Base-by-base conservation (phyloP, 805 yeast genomes). In the Metschnikowia anglica region DNA sequence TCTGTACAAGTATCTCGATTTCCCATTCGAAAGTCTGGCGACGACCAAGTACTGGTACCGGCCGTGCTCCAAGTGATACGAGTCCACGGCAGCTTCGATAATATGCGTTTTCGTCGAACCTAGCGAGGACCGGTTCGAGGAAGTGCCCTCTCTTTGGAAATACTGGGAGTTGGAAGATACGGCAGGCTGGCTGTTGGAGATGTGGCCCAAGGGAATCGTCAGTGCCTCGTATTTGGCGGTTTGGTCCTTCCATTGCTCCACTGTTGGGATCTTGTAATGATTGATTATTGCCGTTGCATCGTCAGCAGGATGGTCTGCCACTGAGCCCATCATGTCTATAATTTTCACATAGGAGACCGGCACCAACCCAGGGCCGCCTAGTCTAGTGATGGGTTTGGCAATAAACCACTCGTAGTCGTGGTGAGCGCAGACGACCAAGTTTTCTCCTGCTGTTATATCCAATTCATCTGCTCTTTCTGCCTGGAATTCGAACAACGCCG, bases 331-430 rank as follows among this genome's bases (percentile, higher is more conserved):
- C 45, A 89, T 75, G 62, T 93, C 96, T 30, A 91, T 80, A 27
- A 91, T 76, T 58, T 88, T 87, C 18, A 93, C 93, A 57, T 86
- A 93, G 15, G 87, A 79, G 4, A 88, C 90, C 0, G 99, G 99
- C 6, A 93, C 95, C 34, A 93, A 73, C 1, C 99, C 99, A 0
- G 98, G 98, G 0, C 97, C 99, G 19, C 99, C 98, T 28, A 93
- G 71, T 41, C 97, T 73, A 46, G 91, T 95, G 32, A 93, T 86
- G 11, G 97, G 97, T 62, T 93, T 93, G 4, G 97, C 98, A 46
- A 93, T 93, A 55, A 89, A 90, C 99, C 99, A 93, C 66, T 95
- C 99, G 51, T 74, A 85, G 43, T 88, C 89, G 59, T 91, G 95
- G 64, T 91, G 97, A 2, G 99, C 99, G 65, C 97, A 91, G 10